These are phyloP conservation scores for Spencermartinsiella ligniputridi DNA, from an alignment of 1,139 yeast species.

Conservation along the genomic window DNA sequence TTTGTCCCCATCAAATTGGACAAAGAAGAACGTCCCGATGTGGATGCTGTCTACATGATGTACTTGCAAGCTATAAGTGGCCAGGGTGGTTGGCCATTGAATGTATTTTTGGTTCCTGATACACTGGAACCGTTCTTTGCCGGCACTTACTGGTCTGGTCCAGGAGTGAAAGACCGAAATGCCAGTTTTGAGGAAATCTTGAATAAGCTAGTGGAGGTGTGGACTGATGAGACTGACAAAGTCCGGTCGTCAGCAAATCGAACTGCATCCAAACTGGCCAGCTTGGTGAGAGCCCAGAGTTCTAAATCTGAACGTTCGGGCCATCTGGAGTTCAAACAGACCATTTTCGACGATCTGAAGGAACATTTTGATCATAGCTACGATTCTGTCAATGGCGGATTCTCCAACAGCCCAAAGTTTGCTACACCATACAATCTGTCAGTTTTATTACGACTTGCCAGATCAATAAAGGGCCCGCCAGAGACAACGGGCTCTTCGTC, in stretches of 20 bases:
- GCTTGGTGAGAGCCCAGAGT: conserved; percentile 28
- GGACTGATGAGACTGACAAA: conserved; percentile 27
- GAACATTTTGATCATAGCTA: conserved; percentile 28
- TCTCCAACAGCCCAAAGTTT: conserved; percentile 37
- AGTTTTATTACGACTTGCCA: conserved; percentile 24
- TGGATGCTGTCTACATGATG: conserved; percentile 37
- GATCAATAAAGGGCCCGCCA: conserved; percentile 10
- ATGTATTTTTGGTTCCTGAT: conserved; percentile 36
- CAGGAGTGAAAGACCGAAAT: conserved; percentile 21
- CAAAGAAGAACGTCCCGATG: conserved; percentile 38
- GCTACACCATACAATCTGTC: conserved; percentile 34
- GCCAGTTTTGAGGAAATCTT: conserved; percentile 29
- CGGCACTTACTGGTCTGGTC: conserved; percentile 39
- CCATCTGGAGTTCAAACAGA: conserved; percentile 11
- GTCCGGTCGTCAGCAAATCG: conserved; percentile 26
- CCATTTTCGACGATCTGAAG: conserved; percentile 22
- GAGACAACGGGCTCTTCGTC: not conserved
- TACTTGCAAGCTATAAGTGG: conserved; percentile 37
- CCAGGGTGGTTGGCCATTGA: conserved; percentile 42
- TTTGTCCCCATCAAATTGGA: conserved; percentile 38
- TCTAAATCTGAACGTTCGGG: conserved; percentile 21
- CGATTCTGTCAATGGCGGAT: conserved; percentile 34
- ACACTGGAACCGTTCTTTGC: conserved; percentile 36
- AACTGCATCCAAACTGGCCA: conserved; percentile 21
- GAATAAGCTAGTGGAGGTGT: conserved; percentile 26